phyloP scores from a whole-genome alignment of 164 flowering plant genomes.

The Annona squamosa region DNA sequence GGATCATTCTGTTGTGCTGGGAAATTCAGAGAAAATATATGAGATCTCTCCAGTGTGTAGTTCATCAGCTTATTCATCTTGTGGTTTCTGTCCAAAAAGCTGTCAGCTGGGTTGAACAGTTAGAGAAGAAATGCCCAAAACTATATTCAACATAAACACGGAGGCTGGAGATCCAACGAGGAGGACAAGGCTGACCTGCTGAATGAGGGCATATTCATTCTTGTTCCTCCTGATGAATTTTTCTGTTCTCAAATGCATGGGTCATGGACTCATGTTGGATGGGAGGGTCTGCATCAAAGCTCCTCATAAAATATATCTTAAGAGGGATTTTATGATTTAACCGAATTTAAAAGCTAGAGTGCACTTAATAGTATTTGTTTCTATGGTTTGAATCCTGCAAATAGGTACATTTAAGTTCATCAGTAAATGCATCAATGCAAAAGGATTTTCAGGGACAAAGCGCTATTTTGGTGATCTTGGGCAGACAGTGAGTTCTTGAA shows the following conservation, averaged over 20 bases:
- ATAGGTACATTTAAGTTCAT: slow-evolving; percentile 82
- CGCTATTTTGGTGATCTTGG: slow-evolving; percentile 92
- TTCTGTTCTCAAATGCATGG: not conserved
- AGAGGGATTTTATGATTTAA: not conserved
- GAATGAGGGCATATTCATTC: not conserved
- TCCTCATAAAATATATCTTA: not conserved
- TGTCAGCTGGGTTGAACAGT: not conserved
- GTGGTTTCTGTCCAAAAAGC: not conserved
- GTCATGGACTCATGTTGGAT: not conserved
- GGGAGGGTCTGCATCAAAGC: not conserved
- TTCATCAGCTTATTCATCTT: not conserved
- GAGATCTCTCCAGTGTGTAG: not conserved
- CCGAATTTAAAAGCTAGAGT: not conserved
- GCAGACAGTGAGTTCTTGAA: slow-evolving; percentile 56
- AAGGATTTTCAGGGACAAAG: slow-evolving; percentile 87
- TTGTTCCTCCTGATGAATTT: not conserved
- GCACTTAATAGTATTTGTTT: not conserved
- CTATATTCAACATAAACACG: not conserved
- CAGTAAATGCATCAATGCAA: slow-evolving; percentile 63
- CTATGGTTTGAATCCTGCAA: slow-evolving; percentile 7
- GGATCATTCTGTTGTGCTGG: not conserved
- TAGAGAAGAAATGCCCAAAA: not conserved
- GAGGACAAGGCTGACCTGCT: not conserved
- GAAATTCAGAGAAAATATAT: not conserved
- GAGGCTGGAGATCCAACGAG: not conserved